Conservation (phyloP, 2,329 filamentous ascomycete genomes). For the Neoarthrinium moseri region DNA sequence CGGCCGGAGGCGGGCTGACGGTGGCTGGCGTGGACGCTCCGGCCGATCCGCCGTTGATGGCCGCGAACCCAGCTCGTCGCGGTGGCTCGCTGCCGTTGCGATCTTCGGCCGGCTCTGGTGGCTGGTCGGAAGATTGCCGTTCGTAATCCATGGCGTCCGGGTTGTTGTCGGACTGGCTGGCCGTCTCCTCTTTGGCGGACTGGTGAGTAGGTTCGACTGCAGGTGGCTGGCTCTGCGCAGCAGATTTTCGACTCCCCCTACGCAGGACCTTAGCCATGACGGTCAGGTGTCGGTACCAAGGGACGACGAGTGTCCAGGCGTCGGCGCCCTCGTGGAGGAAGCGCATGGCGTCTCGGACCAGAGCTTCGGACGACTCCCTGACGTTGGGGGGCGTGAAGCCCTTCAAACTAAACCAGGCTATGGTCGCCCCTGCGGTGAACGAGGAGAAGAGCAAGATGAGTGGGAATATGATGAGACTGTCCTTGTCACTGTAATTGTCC, state of each 20-base stretch:
- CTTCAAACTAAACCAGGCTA: conserved; percentile 62
- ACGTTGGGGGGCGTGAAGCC: conserved; percentile 55
- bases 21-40: conserved; percentile 46
- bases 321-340: conserved; percentile 59
- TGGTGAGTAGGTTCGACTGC: conserved; percentile 29
- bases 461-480: conserved; percentile 58
- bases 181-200: conserved; percentile 53
- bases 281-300: conserved; percentile 58
- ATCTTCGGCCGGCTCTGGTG: conserved; percentile 34
- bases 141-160: conserved; percentile 59
- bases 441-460: conserved; percentile 64
- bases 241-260: conserved; percentile 52
- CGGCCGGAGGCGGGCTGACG: conserved; percentile 40
- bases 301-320: conserved; percentile 58
- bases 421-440: conserved; percentile 60
- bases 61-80: conserved; percentile 54
- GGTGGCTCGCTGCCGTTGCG: conserved; percentile 55
- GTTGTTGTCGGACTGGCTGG: conserved; percentile 54
- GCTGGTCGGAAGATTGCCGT: conserved; percentile 34
- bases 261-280: conserved; percentile 62
- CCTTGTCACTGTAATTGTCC: conserved; percentile 56
- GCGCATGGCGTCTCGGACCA: conserved; percentile 57
- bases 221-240: conserved; percentile 28
- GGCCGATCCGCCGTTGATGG: conserved; percentile 57
- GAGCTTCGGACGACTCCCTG: conserved; percentile 54